Base-by-base conservation (phyloP, 1,284 basidiomycete species). In the Rhodotorula sp. region DNA sequence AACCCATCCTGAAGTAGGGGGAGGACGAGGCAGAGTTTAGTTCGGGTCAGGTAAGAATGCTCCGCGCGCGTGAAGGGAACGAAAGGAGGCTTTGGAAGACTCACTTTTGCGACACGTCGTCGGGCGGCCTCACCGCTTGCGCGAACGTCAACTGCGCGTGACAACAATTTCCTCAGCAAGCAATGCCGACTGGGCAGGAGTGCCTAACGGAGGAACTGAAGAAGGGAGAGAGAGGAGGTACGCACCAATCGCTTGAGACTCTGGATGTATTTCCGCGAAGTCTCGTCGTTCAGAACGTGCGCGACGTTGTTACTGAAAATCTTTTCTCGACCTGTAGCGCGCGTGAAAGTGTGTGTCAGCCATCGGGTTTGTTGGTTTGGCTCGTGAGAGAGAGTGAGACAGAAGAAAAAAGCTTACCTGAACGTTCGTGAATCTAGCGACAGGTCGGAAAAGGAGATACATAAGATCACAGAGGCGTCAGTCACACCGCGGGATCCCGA, bases 271-370 rank as follows among this genome's bases (percentile, higher is more conserved):
- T 99, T 99, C 70, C 97, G 86, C 79, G 92, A 95, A 77, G 98
- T 93, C 87, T 99, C 97, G 79, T 99, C 97, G 81, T 99, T 99
- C 70, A 99, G 82, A 3, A 98, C 96, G 82, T 99, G 97, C 0
- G 96, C 97, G 7, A 99, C 93, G 79, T 96, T 93, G 81, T 97
- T 94, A 52, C 91, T 90, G 46, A 92, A 94, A 73, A 99, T 98
- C 84, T 97, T 98, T 81, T 98, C 94, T 78, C 95, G 88, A 0
- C 94, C 95, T 1, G 34, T 34, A 34, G 34, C 34, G 34, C 34
- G 34, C 3, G 34, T 34, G 34, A 34, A 34, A 34, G 5, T 34
- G 34, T n/a, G n/a, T 34, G 34, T 43, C 39, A 43, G 39, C 39
- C 39, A 43, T 14, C 12, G 39, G 8, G 39, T n/a, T n/a, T 14